phyloP scores from a whole-genome alignment of 2,329 filamentous ascomycete species.

The Aspergillus niger region DNA sequence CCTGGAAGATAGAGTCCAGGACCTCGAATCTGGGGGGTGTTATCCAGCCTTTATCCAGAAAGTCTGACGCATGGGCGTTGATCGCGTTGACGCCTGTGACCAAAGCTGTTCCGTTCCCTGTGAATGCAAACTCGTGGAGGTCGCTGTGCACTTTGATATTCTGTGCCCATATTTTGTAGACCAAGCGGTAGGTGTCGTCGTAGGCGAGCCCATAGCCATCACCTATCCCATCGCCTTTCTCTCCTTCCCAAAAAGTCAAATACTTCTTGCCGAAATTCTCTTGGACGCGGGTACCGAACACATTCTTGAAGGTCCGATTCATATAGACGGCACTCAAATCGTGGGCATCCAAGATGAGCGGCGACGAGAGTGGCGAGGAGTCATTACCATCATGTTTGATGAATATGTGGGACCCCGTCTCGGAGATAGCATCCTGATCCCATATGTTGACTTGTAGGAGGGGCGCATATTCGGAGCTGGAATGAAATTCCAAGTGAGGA shows the following conservation, averaged over 20 bases:
- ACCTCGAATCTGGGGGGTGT: slow-evolving; percentile 1
- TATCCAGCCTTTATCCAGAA: background rate
- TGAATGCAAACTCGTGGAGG: slow-evolving; percentile 12
- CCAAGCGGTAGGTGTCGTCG: slow-evolving; percentile 12
- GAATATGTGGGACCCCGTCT: slow-evolving; percentile 12
- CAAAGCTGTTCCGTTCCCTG: slow-evolving; percentile 5
- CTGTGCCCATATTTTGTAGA: slow-evolving; percentile 11
- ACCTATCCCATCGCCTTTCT: slow-evolving; percentile 12
- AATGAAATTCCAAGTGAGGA: slow-evolving; percentile 12
- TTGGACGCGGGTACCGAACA: slow-evolving; percentile 13
- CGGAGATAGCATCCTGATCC: slow-evolving; percentile 7
- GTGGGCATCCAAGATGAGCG: slow-evolving; percentile 10
- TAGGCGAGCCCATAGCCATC: slow-evolving; percentile 13
- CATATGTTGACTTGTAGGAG: slow-evolving; percentile 12
- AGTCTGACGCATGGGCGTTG: background rate
- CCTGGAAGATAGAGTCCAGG: slow-evolving; percentile 7
- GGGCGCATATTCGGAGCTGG: slow-evolving; percentile 12
- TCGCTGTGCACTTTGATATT: slow-evolving; percentile 8
- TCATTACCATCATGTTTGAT: slow-evolving; percentile 14
- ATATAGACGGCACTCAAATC: slow-evolving; percentile 13
- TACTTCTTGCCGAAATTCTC: slow-evolving; percentile 13
- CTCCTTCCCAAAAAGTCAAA: slow-evolving; percentile 14
- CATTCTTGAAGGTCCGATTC: slow-evolving; percentile 13
- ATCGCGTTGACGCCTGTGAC: slow-evolving; percentile 10
- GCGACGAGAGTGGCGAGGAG: slow-evolving; percentile 9